Base-by-base conservation (phyloP, 148 eudicot species). In the Camellia sinensis region DNA sequence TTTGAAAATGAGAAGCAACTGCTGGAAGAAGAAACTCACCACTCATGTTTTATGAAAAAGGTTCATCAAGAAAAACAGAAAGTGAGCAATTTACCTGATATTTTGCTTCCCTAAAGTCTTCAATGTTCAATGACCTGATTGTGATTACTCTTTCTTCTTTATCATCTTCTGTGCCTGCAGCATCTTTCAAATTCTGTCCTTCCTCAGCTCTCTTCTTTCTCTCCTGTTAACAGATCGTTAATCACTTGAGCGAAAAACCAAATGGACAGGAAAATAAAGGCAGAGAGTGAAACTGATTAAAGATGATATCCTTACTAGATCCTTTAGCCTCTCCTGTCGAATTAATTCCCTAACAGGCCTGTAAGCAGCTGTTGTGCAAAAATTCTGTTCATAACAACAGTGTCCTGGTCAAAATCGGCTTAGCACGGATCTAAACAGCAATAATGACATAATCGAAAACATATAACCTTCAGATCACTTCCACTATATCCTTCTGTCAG, bases 341-440 rank as follows among this genome's bases (percentile, higher is more conserved):
- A 95, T 95, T 79, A 93, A 80, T 84, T 95, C 98, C 82, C 98
- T 88, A 46, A 95, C 97, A 61, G 98, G 97, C 61, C 96, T 88
- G 82, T 95, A 93, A 80, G 98, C 98, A 82, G 98, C 97, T n/a
- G 98, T 93, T 50, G 92, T 90, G 84, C 97, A 95, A 67, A 95
- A 87, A 83, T 93, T 95, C 98, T 95, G 90, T 69, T 66, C 40
- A 44, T 44, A 78, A 63, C 3, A 79, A 63, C 46, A 5, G 78
- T 19, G 37, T 10, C 50, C 75, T 22, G 3, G 74, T 85, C 68
- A 81, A 45, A 65, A 67, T 71, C 75, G 67, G 15, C 18, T 75
- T 54, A 79, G 8, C 18, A 57, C 69, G n/a, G 3, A 46, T 4
- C 29, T 37, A 29, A 29, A 29, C 9, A 17, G 48, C 6, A 74